These are phyloP conservation scores for Metschnikowia rubicola DNA, from an alignment of 805 yeast genomes.

Conservation along the genomic window DNA sequence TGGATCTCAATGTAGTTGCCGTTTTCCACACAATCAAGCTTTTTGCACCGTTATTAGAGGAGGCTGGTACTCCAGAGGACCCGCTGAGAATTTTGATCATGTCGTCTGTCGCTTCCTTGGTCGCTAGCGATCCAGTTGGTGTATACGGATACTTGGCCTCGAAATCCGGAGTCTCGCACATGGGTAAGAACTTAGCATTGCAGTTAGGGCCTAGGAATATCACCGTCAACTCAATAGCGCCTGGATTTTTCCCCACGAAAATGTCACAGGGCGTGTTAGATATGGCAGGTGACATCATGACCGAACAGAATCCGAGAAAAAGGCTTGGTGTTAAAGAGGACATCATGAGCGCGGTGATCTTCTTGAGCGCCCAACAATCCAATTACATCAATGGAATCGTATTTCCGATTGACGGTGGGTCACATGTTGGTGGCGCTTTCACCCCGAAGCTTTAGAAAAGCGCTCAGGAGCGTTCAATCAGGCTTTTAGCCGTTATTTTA, in stretches of 20 bases:
- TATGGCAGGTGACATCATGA: conserved; percentile 46
- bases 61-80: conserved; percentile 49
- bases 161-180: conserved; percentile 70
- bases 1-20: conserved; percentile 61
- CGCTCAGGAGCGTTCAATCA: too few species aligned
- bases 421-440: conserved; percentile 31
- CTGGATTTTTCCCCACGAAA: conserved; percentile 71
- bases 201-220: conserved; percentile 66
- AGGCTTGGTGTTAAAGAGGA: conserved; percentile 64
- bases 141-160: conserved; percentile 72
- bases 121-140: conserved; percentile 46
- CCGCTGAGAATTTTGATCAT: conserved; percentile 65
- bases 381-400: conserved; percentile 65
- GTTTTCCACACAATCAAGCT: conserved; percentile 65
- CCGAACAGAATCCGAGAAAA: conserved; percentile 52
- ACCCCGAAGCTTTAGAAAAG: conserved; percentile 13
- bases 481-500: too few species aligned
- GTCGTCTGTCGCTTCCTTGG: conserved; percentile 61
- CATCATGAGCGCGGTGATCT: conserved; percentile 52
- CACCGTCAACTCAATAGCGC: conserved; percentile 68
- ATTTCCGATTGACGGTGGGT: conserved; percentile 71
- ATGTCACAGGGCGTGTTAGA: conserved; percentile 66
- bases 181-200: conserved; percentile 59
- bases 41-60: conserved; percentile 54
- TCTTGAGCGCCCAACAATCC: conserved; percentile 51